Conservation (phyloP, 306 rosid species). For the Vigna unguiculata region DNA sequence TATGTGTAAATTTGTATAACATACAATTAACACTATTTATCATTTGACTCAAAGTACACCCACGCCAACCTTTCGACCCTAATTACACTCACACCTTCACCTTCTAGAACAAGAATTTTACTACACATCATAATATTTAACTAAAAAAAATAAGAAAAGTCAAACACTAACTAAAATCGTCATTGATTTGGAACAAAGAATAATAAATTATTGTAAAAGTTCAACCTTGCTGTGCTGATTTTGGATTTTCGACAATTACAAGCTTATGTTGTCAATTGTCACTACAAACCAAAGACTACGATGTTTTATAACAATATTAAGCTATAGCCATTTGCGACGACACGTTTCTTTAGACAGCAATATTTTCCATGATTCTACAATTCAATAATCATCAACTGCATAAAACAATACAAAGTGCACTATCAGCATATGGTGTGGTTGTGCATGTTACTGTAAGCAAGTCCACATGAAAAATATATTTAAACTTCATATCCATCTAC, state of each 20-base stretch:
- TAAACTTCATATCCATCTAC: neutral
- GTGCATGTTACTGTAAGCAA: neutral
- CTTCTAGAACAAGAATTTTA: too few relatives aligned
- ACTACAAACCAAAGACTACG: neutral
- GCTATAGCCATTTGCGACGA: neutral
- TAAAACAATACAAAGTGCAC: neutral
- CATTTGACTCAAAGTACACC: too few relatives aligned
- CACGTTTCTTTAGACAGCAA: neutral
- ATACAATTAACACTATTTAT: too few relatives aligned
- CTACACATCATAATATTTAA: too few relatives aligned
- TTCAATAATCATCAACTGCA: neutral
- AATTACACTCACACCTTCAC: too few relatives aligned
- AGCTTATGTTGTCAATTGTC: neutral
- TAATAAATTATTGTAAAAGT: too few relatives aligned
- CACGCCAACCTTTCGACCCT: too few relatives aligned
- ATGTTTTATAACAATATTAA: neutral
- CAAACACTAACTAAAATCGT: too few relatives aligned
- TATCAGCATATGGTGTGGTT: neutral
- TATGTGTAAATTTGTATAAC: too few relatives aligned
- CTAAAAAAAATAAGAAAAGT: too few relatives aligned
- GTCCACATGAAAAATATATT: neutral
- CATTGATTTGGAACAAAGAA: too few relatives aligned
- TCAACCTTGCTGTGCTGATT: too few relatives aligned
- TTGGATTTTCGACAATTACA: neutral
- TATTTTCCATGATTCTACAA: neutral